Evolutionary conservation across 2,329 filamentous ascomycete genomes (phyloP).

Genomic region (Pyrenophora tritici-repentis): DNA sequence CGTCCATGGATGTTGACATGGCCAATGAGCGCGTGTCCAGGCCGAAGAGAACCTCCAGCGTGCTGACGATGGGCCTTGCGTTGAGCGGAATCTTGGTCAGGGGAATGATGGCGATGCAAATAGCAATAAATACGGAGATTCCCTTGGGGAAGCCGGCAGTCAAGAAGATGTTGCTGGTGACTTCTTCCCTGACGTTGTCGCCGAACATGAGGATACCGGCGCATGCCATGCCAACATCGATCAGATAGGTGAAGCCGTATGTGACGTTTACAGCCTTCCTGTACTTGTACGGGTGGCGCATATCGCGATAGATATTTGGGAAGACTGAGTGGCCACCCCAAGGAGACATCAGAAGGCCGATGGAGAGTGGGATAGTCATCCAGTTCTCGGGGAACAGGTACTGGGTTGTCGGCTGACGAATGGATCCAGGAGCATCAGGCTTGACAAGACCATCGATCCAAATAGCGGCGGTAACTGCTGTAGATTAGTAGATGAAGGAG

Average conservation of each 20-base stretch:
- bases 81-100: constrained; percentile 94
- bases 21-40: constrained; percentile 65
- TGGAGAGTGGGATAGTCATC: constrained; percentile 82
- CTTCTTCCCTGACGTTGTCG: constrained; percentile 81
- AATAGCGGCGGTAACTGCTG: constrained; percentile 77
- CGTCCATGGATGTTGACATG: constrained; percentile 54
- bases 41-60: constrained; percentile 78
- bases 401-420: constrained; percentile 78
- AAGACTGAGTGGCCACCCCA: constrained; percentile 78
- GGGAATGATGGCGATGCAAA: constrained; percentile 90
- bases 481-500: constrained; percentile 30
- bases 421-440: constrained; percentile 75
- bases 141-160: constrained; percentile 73
- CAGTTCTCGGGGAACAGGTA: constrained; percentile 85
- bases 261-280: constrained; percentile 74
- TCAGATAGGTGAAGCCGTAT: constrained; percentile 81
- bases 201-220: constrained; percentile 94
- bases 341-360: constrained; percentile 85
- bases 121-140: constrained; percentile 77
- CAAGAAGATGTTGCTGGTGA: constrained; percentile 86
- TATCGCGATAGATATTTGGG: constrained; percentile 81
- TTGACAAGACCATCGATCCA: constrained; percentile 88
- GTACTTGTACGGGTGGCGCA: constrained; percentile 84
- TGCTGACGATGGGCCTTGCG: constrained; percentile 84
- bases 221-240: constrained; percentile 82